Conservation (phyloP, 495 filamentous ascomycete genomes). For the Neurospora sp. region DNA sequence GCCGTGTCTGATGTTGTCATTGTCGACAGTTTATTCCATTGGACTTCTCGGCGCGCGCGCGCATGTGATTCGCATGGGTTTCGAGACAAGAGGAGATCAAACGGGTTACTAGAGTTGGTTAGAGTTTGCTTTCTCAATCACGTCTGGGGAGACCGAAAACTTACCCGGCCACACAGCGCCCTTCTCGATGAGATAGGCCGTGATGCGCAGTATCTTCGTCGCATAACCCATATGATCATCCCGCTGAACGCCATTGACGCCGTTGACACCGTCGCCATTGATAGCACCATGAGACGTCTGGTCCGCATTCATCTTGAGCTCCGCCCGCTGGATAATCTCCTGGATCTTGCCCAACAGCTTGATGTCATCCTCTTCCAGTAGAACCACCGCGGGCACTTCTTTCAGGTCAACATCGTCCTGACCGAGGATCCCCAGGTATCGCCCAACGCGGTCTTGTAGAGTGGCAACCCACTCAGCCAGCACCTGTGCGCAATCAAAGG, state of each 20-base stretch:
- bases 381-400: slow-evolving; percentile 74
- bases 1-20: background rate
- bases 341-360: slow-evolving; percentile 80
- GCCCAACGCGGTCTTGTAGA: slow-evolving; percentile 87
- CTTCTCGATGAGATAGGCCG: slow-evolving; percentile 82
- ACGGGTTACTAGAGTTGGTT: slow-evolving; percentile 53
- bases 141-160: slow-evolving; percentile 16
- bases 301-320: slow-evolving; percentile 65
- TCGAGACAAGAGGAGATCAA: slow-evolving; percentile 83
- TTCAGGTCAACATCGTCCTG: slow-evolving; percentile 67
- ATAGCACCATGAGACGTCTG: slow-evolving; percentile 12
- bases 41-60: slow-evolving; percentile 56
- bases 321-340: slow-evolving; percentile 67
- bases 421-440: slow-evolving; percentile 78
- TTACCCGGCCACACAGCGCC: slow-evolving; percentile 88
- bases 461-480: slow-evolving; percentile 94
- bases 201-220: slow-evolving; percentile 76
- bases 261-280: slow-evolving; percentile 1
- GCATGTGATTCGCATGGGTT: slow-evolving; percentile 73
- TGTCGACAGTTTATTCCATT: slow-evolving; percentile 6
- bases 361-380: slow-evolving; percentile 85
- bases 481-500: slow-evolving; percentile 94
- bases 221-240: slow-evolving; percentile 64
- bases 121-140: background rate
- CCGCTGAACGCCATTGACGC: slow-evolving; percentile 43